phyloP scores from a whole-genome alignment of 2,329 filamentous ascomycete genomes.

The Colletotrichum spaethianum region DNA sequence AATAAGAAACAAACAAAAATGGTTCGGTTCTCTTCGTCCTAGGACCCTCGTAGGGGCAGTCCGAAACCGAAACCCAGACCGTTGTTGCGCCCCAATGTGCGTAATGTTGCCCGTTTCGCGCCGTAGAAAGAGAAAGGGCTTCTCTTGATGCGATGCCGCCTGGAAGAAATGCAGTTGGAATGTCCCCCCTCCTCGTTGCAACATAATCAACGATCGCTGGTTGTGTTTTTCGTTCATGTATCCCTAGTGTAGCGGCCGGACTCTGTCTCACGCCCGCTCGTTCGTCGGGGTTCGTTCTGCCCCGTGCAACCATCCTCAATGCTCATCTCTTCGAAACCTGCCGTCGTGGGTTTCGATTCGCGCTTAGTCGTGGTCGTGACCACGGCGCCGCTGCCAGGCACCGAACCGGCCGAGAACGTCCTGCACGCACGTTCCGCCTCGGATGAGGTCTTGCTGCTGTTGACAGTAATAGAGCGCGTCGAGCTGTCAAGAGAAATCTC shows the following conservation, averaged over 20 bases:
- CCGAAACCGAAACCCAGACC: constrained; percentile 4
- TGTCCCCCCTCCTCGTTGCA: neutral
- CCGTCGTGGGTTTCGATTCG: constrained; percentile 47
- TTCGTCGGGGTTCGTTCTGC: neutral
- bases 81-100: constrained; percentile 21
- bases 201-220: neutral
- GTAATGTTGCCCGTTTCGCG: neutral
- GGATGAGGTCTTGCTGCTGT: constrained; percentile 26
- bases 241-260: neutral
- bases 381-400: constrained; percentile 46
- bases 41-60: constrained; percentile 28
- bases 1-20: neutral
- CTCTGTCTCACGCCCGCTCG: neutral
- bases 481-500: constrained; percentile 43
- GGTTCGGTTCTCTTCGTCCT: constrained; percentile 19
- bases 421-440: constrained; percentile 3
- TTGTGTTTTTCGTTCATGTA: constrained; percentile 27
- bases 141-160: constrained; percentile 17
- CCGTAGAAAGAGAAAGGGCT: neutral
- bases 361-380: constrained; percentile 56
- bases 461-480: constrained; percentile 3
- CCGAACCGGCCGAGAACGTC: neutral
- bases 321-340: constrained; percentile 18
- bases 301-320: constrained; percentile 29
- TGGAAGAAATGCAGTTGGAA: constrained; percentile 10